Evolutionary conservation across 768 basidiomycete species (phyloP), one percentile per base, ranked within the genome.

Genomic region (Cyclocybe cylindracea): DNA sequence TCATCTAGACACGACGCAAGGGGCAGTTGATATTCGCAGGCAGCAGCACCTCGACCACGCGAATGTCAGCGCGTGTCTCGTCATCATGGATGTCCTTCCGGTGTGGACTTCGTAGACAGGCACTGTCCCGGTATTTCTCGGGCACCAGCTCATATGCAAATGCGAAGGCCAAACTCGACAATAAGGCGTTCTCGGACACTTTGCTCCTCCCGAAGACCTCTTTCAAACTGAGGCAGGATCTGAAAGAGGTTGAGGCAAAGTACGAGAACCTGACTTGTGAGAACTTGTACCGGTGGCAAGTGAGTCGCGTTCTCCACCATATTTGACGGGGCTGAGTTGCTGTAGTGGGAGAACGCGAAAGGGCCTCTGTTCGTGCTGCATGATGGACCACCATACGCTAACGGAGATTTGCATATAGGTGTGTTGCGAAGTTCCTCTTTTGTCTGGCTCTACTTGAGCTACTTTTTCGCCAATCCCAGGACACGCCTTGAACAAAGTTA

Each of bases 301-400:
- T 87, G 50, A 11, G 78, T 70, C 46, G 61, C 11, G 14, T 32
- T 43, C 24, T 24, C 5, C 24, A 24, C 2, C 19, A 16, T 42
- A 32, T 34, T 10, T 43, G 10, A 47, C 29, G 29, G 24, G 24
- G 6, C 29, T 48, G 13, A 62, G 29, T 33, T 51, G 38, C 13
- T 29, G 18, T 47, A 95, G 92, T 80, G 76, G 70, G 72, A 84
- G 54, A 84, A 89, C 61, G 80, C 75, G 10, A 72, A 78, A 33
- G 81, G 89, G 2, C 82, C 85, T 1, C 63, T 84, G 31, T 98
- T 94, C 61, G 86, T 97, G 10, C 75, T 95, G 46, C 94, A 96
- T 58, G 96, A 99, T 66, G 97, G 96, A 0, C 96, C 96, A 32
- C 97, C 97, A 0, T 98, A 98, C 63, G 96, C 96, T 2, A 99